These are phyloP conservation scores for Aureobasidium melanogenum DNA, from an alignment of 2,329 filamentous ascomycete species.

Conservation along the genomic window DNA sequence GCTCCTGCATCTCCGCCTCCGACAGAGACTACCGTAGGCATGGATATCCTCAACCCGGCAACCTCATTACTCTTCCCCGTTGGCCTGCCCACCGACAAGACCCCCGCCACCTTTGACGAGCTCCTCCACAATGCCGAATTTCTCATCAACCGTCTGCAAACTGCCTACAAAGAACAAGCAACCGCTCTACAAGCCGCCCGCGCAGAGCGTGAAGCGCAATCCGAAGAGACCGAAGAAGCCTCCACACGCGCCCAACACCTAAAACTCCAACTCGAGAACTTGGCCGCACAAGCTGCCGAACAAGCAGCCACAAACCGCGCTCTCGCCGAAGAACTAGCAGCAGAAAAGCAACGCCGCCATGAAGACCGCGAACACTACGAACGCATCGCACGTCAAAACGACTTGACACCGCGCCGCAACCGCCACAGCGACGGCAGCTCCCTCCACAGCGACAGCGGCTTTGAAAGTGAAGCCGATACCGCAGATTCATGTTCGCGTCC, in stretches of 20 bases:
- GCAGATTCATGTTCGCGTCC: constrained; percentile 38
- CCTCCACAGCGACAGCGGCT: constrained; percentile 47
- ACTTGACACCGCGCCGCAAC: constrained; percentile 16
- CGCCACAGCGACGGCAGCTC: constrained; percentile 22
- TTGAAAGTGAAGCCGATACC: constrained; percentile 45
- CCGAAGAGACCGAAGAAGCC: constrained; percentile 54
- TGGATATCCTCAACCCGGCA: constrained; percentile 48
- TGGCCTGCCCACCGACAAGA: constrained; percentile 38
- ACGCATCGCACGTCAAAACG: constrained; percentile 17
- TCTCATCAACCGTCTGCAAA: constrained; percentile 47
- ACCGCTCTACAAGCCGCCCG: constrained; percentile 42
- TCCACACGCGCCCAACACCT: constrained; percentile 48
- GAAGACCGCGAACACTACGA: constrained; percentile 29
- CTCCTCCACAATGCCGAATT: constrained; percentile 48
- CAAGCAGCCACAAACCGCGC: constrained; percentile 49
- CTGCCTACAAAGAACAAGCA: constrained; percentile 45
- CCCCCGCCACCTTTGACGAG: constrained; percentile 47
- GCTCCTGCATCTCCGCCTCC: constrained; percentile 12
- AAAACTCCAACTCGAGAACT: constrained; percentile 52
- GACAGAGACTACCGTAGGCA: constrained; percentile 20
- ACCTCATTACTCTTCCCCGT: constrained; percentile 45
- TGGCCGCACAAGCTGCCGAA: constrained; percentile 46
- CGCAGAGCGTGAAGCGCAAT: constrained; percentile 47
- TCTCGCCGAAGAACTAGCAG: constrained; percentile 39
- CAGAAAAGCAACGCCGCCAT: constrained; percentile 32